These are phyloP conservation scores for Thalassiosira exigua DNA, from an alignment of 352 stramenopile species.

Conservation along the genomic window DNA sequence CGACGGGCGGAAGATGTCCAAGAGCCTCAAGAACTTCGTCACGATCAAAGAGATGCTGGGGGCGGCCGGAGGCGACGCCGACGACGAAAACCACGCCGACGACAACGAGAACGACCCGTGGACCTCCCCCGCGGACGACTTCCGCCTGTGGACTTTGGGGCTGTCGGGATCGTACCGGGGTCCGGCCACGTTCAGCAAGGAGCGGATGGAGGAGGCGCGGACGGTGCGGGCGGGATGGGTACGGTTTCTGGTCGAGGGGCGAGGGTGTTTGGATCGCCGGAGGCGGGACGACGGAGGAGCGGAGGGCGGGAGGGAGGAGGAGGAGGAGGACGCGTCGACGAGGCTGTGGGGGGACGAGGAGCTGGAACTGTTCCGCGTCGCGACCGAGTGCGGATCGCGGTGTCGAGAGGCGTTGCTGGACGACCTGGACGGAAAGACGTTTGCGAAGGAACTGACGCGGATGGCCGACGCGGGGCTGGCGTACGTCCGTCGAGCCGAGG, in stretches of 20 bases:
- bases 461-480: conserved; percentile 51
- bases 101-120: conserved; percentile 13
- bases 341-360: conserved; percentile 52
- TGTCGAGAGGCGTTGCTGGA: conserved; percentile 51
- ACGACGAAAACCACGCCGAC: background rate
- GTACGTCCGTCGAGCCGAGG: conserved; percentile 41
- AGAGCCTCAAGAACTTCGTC: conserved; percentile 99
- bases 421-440: conserved; percentile 72
- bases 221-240: conserved; percentile 63
- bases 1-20: conserved; percentile 98
- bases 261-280: conserved; percentile 51
- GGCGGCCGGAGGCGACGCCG: background rate
- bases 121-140: conserved; percentile 73
- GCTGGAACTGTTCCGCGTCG: conserved; percentile 37
- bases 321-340: conserved; percentile 11
- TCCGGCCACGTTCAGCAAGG: conserved; percentile 64
- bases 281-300: background rate
- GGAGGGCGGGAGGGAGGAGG: background rate
- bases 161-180: conserved; percentile 76
- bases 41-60: conserved; percentile 93
- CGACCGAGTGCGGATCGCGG: conserved; percentile 23
- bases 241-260: conserved; percentile 69
- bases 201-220: conserved; percentile 63
- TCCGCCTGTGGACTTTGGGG: conserved; percentile 79
- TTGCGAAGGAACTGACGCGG: conserved; percentile 57